Evolutionary conservation across 1,139 yeast species (phyloP), one percentile per base, ranked within the genome.

Genomic region (Geotrichum phurueaensis): DNA sequence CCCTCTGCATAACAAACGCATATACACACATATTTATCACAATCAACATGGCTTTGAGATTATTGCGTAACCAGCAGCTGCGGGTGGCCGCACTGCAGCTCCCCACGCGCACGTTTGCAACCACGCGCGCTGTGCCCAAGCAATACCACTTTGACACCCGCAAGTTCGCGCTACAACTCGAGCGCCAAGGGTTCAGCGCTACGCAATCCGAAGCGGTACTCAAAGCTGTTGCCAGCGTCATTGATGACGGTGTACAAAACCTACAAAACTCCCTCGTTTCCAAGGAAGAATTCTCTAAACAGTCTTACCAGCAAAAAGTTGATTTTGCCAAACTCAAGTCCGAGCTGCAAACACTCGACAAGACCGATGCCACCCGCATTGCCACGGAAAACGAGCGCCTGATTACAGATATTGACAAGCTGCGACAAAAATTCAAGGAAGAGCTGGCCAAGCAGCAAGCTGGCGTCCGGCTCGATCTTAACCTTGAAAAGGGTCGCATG

Each of bases 261-360:
- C 84, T 91, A 33, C 85, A 94, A 23, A 80, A 84, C 56, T 88
- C 87, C 69, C 77, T 92, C 60, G 96, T 92, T 20, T 84, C 91
- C 48, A 86, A 89, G 67, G 97, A 91, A 68, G 84, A 86, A 52
- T 79, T 92, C 56, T 84, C 90, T 22, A 85, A 94, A 64, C 83
- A 92, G 67, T 87, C 97, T 7, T 94, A 94, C 73, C 97, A 92
- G 71, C 99, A 94, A 69, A 89, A 94, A 69, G 98, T 94, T 39
- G 97, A 92, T 73, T 94, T 94, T 79, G 96, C 97, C 53, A 92
- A 92, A 71, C 81, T 92, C 63, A 87, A 91, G 71, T 96, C 96
- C 47, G 98, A 92, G 73, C 79, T 92, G 59, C 92, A 89, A 70
- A 86, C 92, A 54, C 83, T 89, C 76, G 99, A 94, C 75, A 85